Evolutionary conservation across 169 alveolate genomes (phyloP).

Genomic region (Babesia ovata): DNA sequence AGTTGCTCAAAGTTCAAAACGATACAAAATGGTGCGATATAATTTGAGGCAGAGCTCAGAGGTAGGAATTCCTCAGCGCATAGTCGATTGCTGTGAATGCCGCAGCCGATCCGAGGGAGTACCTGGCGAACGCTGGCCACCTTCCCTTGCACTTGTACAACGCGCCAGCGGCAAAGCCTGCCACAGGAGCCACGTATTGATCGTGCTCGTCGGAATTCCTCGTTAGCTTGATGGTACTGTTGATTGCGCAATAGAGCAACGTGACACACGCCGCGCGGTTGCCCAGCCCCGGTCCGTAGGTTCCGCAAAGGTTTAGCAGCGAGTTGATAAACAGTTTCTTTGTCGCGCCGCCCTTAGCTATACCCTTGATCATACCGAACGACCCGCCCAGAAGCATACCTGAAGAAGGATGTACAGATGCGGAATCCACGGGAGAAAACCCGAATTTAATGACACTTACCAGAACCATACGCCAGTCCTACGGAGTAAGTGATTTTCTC

Average conservation of each 20-base stretch:
- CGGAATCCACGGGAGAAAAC: neutral
- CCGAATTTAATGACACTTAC: constrained; percentile 50
- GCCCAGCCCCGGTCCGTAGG: constrained; percentile 83
- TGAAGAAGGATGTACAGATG: constrained; percentile 12
- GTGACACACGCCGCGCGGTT: constrained; percentile 82
- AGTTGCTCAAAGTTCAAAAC: neutral
- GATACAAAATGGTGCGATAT: constrained; percentile 13
- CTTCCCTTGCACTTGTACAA: constrained; percentile 76
- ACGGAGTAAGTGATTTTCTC: constrained; percentile 84
- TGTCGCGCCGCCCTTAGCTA: constrained; percentile 86
- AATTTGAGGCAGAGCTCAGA: constrained; percentile 8
- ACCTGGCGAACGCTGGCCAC: constrained; percentile 67
- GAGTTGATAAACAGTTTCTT: constrained; percentile 81
- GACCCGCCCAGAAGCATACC: constrained; percentile 84
- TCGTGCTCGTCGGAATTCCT: constrained; percentile 71
- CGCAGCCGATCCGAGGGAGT: constrained; percentile 71
- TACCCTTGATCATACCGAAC: constrained; percentile 82
- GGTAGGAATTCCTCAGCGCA: constrained; percentile 68
- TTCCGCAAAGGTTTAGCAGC: constrained; percentile 80
- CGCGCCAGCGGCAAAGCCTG: constrained; percentile 87
- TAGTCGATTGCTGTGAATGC: constrained; percentile 76
- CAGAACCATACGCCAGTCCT: constrained; percentile 87
- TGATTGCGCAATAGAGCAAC: constrained; percentile 80
- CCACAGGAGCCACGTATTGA: constrained; percentile 69
- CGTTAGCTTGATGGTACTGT: constrained; percentile 71